These are phyloP conservation scores for Claviceps sp. DNA, from an alignment of 2,329 filamentous ascomycete genomes.

Conservation along the genomic window DNA sequence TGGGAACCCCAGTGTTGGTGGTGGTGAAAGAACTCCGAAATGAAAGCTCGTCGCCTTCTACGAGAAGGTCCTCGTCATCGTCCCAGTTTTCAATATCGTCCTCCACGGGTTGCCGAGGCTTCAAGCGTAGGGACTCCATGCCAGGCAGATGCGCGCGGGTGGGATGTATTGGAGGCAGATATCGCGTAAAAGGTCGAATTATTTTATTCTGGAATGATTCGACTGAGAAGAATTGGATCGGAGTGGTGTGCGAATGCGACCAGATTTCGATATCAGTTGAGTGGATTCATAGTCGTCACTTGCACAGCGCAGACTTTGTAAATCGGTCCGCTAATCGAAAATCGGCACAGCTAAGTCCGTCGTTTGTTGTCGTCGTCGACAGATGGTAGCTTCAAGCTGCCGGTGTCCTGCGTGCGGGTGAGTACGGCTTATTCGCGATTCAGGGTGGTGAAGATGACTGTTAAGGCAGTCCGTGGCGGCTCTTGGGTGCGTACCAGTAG, in stretches of 20 bases:
- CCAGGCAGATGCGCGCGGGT: slow-evolving; percentile 9
- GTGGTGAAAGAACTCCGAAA: slow-evolving; percentile 36
- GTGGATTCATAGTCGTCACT: slow-evolving; percentile 11
- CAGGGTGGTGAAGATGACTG: no score
- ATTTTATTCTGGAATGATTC: background rate
- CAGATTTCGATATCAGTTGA: slow-evolving; percentile 8
- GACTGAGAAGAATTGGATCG: background rate
- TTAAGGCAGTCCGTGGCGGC: background rate
- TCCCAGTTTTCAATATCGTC: slow-evolving; percentile 65
- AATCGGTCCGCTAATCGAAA: background rate
- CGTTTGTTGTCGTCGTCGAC: background rate
- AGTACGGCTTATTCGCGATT: background rate
- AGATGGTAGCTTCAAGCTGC: background rate
- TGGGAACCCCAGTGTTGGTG: slow-evolving; percentile 15
- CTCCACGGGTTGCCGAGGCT: slow-evolving; percentile 39
- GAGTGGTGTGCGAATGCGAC: slow-evolving; percentile 1
- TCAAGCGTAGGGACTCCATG: slow-evolving; percentile 44
- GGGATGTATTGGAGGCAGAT: slow-evolving; percentile 2
- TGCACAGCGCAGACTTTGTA: background rate
- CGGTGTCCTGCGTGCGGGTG: background rate
- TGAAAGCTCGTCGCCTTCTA: slow-evolving; percentile 52
- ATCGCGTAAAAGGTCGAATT: background rate
- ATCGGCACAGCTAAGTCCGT: background rate
- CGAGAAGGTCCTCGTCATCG: slow-evolving; percentile 55
- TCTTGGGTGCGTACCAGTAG: background rate